Conservation (phyloP, 345 rosid genomes). For the Sonneratia caseolaris region DNA sequence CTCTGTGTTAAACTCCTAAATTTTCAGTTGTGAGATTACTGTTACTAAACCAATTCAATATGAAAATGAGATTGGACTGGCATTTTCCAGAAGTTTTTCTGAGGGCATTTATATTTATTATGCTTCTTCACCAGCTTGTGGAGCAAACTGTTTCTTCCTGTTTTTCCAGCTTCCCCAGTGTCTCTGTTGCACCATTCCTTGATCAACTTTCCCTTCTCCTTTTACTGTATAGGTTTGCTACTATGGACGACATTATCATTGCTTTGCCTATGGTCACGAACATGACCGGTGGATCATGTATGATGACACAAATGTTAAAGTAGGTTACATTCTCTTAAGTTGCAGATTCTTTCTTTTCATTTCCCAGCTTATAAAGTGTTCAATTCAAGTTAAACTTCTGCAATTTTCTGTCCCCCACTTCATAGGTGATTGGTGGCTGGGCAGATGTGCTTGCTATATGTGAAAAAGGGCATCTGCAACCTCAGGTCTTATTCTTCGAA, state of each 20-base stretch:
- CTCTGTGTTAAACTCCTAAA: not conserved
- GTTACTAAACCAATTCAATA: not conserved
- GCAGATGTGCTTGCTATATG: conserved; percentile 68
- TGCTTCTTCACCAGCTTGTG: not conserved
- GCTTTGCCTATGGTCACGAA: conserved; percentile 80
- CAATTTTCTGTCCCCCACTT: not conserved
- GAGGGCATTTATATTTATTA: not conserved
- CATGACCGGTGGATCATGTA: conserved; percentile 80
- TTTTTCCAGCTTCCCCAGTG: not conserved
- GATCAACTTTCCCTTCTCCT: conserved; percentile 7
- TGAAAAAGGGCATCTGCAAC: conserved; percentile 85
- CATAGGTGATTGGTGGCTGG: conserved; percentile 87
- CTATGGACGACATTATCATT: conserved; percentile 96
- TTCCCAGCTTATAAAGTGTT: not conserved
- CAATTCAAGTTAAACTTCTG: conserved; percentile 1
- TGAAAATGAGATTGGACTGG: not conserved
- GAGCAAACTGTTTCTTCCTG: not conserved
- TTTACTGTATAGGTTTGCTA: conserved; percentile 65
- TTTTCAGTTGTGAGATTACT: not conserved
- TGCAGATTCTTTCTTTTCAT: conserved; percentile 1
- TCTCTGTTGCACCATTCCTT: not conserved
- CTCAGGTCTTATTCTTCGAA: conserved; percentile 91
- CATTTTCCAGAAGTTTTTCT: not conserved
- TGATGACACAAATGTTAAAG: conserved; percentile 94
- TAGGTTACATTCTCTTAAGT: conserved; percentile 14